Evolutionary conservation across 768 basidiomycete species (phyloP).

Genomic region (Daedalea quercina): DNA sequence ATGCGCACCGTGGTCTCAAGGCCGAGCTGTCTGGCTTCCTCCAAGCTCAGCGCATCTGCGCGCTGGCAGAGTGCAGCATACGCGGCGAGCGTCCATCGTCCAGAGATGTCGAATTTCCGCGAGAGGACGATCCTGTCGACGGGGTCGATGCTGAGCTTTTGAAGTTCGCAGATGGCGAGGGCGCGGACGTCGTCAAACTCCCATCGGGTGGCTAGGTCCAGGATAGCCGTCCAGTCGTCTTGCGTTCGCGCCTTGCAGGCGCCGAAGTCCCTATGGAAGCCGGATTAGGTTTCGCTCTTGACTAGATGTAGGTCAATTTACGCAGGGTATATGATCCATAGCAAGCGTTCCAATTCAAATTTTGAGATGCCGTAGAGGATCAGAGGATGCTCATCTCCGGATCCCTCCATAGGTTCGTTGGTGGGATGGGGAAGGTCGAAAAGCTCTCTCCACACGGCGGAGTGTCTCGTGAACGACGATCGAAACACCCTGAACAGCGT

Average conservation of each 20-base stretch:
- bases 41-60: neutral
- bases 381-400: constrained; percentile 9
- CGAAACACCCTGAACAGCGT: constrained; percentile 10
- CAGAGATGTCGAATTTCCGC: neutral
- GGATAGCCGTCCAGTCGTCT: constrained; percentile 14
- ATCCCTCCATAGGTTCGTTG: constrained; percentile 8
- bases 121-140: constrained; percentile 8
- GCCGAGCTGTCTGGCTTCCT: constrained; percentile 8
- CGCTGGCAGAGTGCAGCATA: constrained; percentile 10
- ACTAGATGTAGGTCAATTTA: neutral
- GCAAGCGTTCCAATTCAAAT: constrained; percentile 10
- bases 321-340: constrained; percentile 12
- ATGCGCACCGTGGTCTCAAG: constrained; percentile 4
- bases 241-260: constrained; percentile 5
- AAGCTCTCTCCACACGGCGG: constrained; percentile 8
- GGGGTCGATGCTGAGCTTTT: constrained; percentile 5
- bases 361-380: constrained; percentile 8
- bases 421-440: constrained; percentile 10
- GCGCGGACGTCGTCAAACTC: constrained; percentile 10
- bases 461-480: constrained; percentile 11
- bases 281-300: neutral
- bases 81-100: constrained; percentile 5
- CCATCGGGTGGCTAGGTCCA: constrained; percentile 13
- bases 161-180: constrained; percentile 3
- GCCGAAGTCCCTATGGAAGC: neutral